These are phyloP conservation scores for Ganoderma lucidum DNA, from an alignment of 1,284 basidiomycete species.

Conservation along the genomic window DNA sequence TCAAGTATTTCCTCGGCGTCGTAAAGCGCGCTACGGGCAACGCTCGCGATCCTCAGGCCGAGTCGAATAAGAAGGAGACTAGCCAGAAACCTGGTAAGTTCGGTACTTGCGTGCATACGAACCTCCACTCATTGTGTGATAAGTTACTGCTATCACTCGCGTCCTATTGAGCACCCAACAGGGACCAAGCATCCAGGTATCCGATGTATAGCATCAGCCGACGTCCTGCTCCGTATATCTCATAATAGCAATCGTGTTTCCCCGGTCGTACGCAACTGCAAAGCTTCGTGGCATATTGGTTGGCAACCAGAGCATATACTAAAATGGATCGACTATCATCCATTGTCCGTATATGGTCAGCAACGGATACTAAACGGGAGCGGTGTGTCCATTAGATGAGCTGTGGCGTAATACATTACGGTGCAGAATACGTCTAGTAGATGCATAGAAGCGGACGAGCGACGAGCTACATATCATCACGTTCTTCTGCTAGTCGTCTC, in stretches of 20 bases:
- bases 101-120: not conserved
- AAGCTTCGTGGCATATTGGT: not conserved
- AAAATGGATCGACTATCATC: too few species aligned
- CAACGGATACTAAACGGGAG: not conserved
- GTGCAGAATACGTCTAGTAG: not conserved
- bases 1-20: conserved; percentile 79
- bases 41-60: conserved; percentile 50
- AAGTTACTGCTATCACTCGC: conserved; percentile 76
- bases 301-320: not conserved
- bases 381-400: conserved; percentile 18
- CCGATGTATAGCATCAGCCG: conserved; percentile 48
- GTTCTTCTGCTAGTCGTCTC: conserved; percentile 18
- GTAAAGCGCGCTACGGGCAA: conserved; percentile 83
- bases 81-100: conserved; percentile 50
- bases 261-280: not conserved
- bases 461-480: not conserved
- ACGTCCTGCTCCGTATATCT: conserved; percentile 29
- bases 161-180: conserved; percentile 87
- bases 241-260: conserved; percentile 7
- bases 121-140: conserved; percentile 11
- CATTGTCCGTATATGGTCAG: too few species aligned
- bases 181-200: conserved; percentile 85
- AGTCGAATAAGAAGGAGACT: conserved; percentile 40
- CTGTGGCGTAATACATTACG: not conserved
- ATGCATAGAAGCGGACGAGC: not conserved